A percentile compares a stretch with the other conserved stretches of the same genome.
phyloP scores from a whole-genome alignment of 2,329 filamentous ascomycete genomes.

The Immersiporthe knoxdaviesiana region DNA sequence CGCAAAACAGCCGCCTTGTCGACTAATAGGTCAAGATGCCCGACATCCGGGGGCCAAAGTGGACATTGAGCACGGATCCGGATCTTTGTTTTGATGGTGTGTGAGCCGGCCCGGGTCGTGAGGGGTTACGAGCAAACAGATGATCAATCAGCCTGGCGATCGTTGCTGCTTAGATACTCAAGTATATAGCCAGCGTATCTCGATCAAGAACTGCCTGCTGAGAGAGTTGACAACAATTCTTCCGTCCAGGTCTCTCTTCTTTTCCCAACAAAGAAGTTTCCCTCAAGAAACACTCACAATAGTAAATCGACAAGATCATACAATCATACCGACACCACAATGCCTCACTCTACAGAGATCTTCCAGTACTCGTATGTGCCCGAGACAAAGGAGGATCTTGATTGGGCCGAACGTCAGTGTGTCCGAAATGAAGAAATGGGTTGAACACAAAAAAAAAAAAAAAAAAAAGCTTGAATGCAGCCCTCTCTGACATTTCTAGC shows the following conservation, averaged over 20 bases:
- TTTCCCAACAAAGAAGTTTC: no score
- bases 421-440: no score
- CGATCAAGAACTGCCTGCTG: not conserved
- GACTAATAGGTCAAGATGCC: slow-evolving; percentile 18
- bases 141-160: not conserved
- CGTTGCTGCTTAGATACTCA: slow-evolving; percentile 6
- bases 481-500: not conserved
- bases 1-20: slow-evolving; percentile 12
- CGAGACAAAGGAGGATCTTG: slow-evolving; percentile 19
- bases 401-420: slow-evolving; percentile 16
- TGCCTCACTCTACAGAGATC: slow-evolving; percentile 17
- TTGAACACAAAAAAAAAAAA: no score
- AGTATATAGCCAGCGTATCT: slow-evolving; percentile 4
- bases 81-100: slow-evolving; percentile 9
- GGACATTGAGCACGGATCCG: not conserved
- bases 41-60: slow-evolving; percentile 16
- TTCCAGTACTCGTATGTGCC: slow-evolving; percentile 18
- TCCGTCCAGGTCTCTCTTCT: not conserved
- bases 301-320: not conserved
- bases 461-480: not conserved
- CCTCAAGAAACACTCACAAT: not conserved
- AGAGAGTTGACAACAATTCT: not conserved
- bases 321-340: not conserved
- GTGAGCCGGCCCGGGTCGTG: slow-evolving; percentile 2
- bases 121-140: slow-evolving; percentile 17